Conservation (phyloP, 176 grass and related monocot genomes). For the Alloteropsis semialata region DNA sequence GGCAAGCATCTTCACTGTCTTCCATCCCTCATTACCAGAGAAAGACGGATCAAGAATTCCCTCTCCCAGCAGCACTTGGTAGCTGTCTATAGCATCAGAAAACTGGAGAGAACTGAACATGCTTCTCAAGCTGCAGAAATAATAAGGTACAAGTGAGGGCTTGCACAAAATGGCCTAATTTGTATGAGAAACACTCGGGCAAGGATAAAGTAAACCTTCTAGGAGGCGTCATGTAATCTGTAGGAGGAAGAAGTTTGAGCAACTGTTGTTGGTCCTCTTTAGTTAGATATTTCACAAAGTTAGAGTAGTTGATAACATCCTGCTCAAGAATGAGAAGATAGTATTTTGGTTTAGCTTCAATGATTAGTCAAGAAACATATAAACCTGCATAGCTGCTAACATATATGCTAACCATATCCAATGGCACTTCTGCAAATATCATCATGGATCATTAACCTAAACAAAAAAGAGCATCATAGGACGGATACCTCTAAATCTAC, state of each 20-base stretch:
- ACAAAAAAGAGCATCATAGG: background rate
- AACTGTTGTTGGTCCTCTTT: conserved; percentile 58
- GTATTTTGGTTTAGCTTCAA: background rate
- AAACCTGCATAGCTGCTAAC: background rate
- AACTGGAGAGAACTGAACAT: conserved; percentile 71
- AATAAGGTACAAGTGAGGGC: conserved; percentile 24
- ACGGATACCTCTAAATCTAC: conserved; percentile 43
- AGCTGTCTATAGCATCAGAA: conserved; percentile 49
- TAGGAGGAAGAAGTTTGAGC: conserved; percentile 58
- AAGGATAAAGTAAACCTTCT: conserved; percentile 35
- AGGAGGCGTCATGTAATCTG: conserved; percentile 42
- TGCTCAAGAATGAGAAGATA: conserved; percentile 32
- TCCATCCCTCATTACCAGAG: conserved; percentile 42
- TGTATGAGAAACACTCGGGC: background rate
- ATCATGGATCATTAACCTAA: background rate
- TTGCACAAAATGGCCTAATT: background rate
- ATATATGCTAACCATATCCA: background rate
- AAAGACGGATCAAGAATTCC: conserved; percentile 47
- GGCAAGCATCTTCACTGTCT: conserved; percentile 38
- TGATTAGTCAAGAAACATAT: background rate
- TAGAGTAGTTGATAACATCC: conserved; percentile 62
- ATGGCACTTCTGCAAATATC: conserved; percentile 5
- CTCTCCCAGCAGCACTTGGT: conserved; percentile 58
- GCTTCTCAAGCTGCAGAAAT: conserved; percentile 47
- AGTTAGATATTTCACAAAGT: conserved; percentile 54